A percentile compares a stretch with the other conserved stretches of the same genome.
Conservation (phyloP, 2,329 filamentous ascomycete species). For the Sporothrix inflata region DNA sequence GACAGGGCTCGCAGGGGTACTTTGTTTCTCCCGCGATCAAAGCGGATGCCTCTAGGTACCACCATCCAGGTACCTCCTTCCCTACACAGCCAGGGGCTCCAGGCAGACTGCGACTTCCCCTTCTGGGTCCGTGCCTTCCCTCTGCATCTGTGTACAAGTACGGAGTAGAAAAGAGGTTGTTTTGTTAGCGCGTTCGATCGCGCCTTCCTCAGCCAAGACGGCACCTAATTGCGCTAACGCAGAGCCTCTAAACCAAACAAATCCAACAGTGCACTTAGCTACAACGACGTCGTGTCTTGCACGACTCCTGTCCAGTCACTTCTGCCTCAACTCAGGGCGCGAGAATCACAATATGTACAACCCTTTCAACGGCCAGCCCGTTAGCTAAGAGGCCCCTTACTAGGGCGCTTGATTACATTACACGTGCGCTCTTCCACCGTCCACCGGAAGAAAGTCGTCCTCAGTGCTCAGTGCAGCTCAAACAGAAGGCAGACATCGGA, state of each 20-base stretch:
- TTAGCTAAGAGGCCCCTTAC: neutral
- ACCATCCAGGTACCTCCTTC: neutral
- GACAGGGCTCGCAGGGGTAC: neutral
- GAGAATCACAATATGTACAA: neutral
- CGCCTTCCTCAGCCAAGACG: conserved; percentile 23
- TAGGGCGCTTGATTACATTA: neutral
- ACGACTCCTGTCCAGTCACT: neutral
- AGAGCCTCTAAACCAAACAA: conserved; percentile 9
- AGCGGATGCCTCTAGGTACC: conserved; percentile 10
- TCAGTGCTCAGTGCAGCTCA: no score
- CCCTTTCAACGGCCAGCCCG: neutral
- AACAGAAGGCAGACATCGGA: neutral
- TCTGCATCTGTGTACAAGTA: neutral
- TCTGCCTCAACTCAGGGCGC: neutral
- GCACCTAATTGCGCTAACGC: conserved; percentile 20
- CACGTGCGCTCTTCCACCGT: neutral
- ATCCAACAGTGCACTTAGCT: neutral
- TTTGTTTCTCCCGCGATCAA: conserved; percentile 15
- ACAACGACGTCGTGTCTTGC: neutral
- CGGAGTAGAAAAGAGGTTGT: neutral
- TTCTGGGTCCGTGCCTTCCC: neutral
- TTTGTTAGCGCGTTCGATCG: neutral
- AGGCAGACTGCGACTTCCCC: neutral
- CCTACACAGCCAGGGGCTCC: neutral
- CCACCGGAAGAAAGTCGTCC: no score